These are phyloP conservation scores for Nannochloropsis salina DNA, from an alignment of 108 stramenopile genomes.

Conservation along the genomic window DNA sequence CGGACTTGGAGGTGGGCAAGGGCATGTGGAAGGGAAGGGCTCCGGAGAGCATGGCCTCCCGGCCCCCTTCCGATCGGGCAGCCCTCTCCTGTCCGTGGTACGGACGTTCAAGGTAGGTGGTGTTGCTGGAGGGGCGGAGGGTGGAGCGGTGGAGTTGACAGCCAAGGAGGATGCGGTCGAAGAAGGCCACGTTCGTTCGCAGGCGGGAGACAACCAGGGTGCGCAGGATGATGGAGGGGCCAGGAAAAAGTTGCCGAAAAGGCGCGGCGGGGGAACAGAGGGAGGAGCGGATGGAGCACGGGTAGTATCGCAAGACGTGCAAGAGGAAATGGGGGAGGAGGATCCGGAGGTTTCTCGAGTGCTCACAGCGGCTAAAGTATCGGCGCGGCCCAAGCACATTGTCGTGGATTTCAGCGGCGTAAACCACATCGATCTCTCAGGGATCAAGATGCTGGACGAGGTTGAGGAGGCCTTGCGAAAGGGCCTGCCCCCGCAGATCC, in stretches of 20 bases:
- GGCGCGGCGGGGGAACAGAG: neutral
- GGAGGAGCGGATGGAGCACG: neutral
- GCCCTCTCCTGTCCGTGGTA: neutral
- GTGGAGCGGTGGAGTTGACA: neutral
- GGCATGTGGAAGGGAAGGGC: neutral
- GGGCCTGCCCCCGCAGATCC: neutral
- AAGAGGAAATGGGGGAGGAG: neutral
- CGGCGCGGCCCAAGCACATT: neutral
- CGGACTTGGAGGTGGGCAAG: neutral
- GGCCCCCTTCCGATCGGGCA: neutral
- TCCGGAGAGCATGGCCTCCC: neutral
- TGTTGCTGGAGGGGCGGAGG: neutral
- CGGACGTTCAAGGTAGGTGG: neutral
- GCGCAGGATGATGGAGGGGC: neutral
- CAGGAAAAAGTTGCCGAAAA: no score
- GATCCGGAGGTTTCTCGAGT: neutral
- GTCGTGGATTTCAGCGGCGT: neutral
- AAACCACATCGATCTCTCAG: conserved; percentile 18
- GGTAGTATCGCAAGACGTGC: neutral
- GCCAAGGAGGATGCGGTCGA: neutral
- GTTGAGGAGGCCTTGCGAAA: neutral
- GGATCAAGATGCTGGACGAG: conserved; percentile 6
- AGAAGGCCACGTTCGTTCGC: neutral
- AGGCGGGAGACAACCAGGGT: neutral
- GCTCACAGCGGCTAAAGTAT: neutral